Conservation (phyloP, 2,329 filamentous ascomycete species). For the Botrytis deweyae region DNA sequence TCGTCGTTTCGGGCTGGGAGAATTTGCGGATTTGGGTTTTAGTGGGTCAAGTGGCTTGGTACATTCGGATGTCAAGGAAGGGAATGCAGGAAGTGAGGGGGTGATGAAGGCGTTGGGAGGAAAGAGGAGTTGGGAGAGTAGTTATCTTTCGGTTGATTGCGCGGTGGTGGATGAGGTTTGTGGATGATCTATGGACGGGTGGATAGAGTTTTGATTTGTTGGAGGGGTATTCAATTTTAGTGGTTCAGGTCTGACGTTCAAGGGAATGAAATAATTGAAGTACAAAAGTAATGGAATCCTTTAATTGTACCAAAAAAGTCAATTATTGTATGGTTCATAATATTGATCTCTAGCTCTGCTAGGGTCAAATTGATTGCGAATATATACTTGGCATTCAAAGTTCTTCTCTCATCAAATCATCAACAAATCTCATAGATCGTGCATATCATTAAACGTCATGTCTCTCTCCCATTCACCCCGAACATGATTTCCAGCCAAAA, state of each 20-base stretch:
- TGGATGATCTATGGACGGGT: neutral
- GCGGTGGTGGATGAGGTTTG: neutral
- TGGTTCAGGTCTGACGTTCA: neutral
- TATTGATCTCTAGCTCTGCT: neutral
- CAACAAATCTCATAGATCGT: neutral
- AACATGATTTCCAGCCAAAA: neutral
- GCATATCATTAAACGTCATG: neutral
- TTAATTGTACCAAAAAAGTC: neutral
- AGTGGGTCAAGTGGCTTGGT: conserved; percentile 35
- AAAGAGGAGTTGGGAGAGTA: conserved; percentile 24
- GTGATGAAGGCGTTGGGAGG: conserved; percentile 37
- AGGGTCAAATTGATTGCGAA: neutral
- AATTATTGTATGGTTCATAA: neutral
- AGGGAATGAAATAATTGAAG: neutral
- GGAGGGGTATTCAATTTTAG: neutral
- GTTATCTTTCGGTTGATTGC: conserved; percentile 36
- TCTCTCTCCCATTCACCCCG: neutral
- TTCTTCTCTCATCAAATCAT: neutral
- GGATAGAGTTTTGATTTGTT: neutral
- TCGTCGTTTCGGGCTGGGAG: conserved; percentile 26
- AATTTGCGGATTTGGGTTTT: conserved; percentile 34
- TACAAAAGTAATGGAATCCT: neutral
- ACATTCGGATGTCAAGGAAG: conserved; percentile 37
- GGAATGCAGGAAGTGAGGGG: conserved; percentile 37
- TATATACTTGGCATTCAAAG: neutral